Evolutionary conservation across 805 yeast species (phyloP).

Genomic region (Pichia eremophila): DNA sequence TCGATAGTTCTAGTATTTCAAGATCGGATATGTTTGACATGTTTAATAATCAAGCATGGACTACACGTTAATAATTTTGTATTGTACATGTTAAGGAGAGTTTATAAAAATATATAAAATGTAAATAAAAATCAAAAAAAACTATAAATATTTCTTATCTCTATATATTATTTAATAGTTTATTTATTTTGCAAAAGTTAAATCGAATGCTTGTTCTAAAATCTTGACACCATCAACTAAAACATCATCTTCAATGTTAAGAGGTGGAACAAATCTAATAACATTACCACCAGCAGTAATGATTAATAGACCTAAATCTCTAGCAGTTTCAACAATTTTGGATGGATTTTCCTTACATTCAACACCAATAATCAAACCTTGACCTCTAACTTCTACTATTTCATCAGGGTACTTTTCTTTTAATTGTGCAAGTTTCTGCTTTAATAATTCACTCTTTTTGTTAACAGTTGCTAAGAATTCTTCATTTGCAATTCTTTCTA

Average conservation of each 20-base stretch:
- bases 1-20: conserved; percentile 19
- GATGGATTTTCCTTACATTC: conserved; percentile 63
- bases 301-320: conserved; percentile 72
- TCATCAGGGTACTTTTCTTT: conserved; percentile 49
- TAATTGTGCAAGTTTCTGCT: conserved; percentile 38
- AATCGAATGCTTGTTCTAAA: conserved; percentile 46
- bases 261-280: conserved; percentile 84
- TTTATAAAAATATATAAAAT: not conserved
- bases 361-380: conserved; percentile 79
- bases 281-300: conserved; percentile 92
- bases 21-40: not conserved
- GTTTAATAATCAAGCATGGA: not conserved
- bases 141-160: too few relatives aligned
- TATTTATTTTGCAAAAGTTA: conserved; percentile 14
- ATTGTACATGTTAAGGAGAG: too few relatives aligned
- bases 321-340: conserved; percentile 54
- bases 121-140: not conserved
- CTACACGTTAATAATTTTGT: not conserved
- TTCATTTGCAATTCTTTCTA: conserved; percentile 53
- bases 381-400: conserved; percentile 70
- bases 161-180: too few relatives aligned
- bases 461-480: conserved; percentile 54
- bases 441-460: conserved; percentile 49
- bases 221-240: conserved; percentile 65
- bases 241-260: conserved; percentile 65